Evolutionary conservation across 192 early-diverging fungal species (phyloP).

Genomic region (Mortierella antarctica): DNA sequence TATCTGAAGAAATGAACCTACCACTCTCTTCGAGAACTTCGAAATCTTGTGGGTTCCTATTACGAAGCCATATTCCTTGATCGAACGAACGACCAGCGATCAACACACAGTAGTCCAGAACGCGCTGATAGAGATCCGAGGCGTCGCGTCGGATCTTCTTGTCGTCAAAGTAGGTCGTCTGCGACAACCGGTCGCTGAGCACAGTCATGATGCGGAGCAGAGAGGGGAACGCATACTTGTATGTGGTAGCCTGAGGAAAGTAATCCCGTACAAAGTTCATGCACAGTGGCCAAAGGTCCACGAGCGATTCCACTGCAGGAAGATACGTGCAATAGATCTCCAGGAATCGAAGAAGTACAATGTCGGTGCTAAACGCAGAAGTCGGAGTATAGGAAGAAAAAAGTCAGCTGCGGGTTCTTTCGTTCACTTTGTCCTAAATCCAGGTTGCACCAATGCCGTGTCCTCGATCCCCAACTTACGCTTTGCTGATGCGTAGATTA

Average conservation of each 20-base stretch:
- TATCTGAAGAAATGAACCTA: background rate
- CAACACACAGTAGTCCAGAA: constrained; percentile 80
- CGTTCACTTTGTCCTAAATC: background rate
- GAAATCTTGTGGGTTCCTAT: constrained; percentile 57
- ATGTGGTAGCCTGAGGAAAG: constrained; percentile 61
- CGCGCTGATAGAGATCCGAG: constrained; percentile 63
- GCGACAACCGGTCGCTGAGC: constrained; percentile 60
- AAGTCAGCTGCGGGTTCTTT: background rate
- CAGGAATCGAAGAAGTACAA: constrained; percentile 69
- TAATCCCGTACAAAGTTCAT: constrained; percentile 71
- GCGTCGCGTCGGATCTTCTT: constrained; percentile 70
- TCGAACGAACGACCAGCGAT: constrained; percentile 83
- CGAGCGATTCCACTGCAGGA: constrained; percentile 56
- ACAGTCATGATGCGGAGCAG: constrained; percentile 71
- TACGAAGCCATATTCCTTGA: constrained; percentile 72
- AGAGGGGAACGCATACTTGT: constrained; percentile 71
- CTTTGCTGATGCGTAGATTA: constrained; percentile 58
- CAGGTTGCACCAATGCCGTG: background rate
- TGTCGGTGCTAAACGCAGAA: constrained; percentile 65
- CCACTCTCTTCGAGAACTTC: constrained; percentile 42
- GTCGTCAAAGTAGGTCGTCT: constrained; percentile 66
- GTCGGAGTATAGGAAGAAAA: background rate
- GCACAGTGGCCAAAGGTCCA: constrained; percentile 71
- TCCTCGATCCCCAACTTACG: constrained; percentile 56
- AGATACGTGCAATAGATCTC: constrained; percentile 68